A percentile compares a stretch with the other conserved stretches of the same genome.
These are phyloP conservation scores for Colletotrichum gigasporum DNA, from an alignment of 2,329 filamentous ascomycete species.

Conservation along the genomic window DNA sequence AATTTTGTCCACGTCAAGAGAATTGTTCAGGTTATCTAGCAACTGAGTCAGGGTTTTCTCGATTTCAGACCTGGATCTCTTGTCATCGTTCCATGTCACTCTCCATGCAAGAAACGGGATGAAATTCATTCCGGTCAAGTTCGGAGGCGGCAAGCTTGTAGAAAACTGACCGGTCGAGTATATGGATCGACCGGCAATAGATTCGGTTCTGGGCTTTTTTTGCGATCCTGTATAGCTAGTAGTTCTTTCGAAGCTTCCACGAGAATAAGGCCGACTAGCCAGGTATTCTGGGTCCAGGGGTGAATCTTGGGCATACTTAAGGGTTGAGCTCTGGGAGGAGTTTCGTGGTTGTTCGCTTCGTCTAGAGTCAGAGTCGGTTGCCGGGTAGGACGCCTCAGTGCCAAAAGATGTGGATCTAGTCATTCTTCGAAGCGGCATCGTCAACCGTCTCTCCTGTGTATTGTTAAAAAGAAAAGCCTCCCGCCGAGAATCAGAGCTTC, in stretches of 20 bases:
- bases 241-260: neutral
- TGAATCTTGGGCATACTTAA: neutral
- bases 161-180: neutral
- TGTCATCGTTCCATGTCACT: conserved; percentile 3
- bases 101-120: conserved; percentile 5
- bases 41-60: neutral
- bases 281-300: neutral
- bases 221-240: neutral
- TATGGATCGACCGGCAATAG: neutral
- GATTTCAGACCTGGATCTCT: neutral
- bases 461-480: neutral
- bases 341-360: neutral
- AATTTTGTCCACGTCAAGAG: neutral
- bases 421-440: neutral
- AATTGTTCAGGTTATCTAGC: neutral
- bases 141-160: neutral
- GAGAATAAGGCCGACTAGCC: no score
- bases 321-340: neutral
- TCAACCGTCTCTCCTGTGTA: neutral
- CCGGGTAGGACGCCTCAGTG: neutral
- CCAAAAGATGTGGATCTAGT: neutral
- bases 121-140: neutral
- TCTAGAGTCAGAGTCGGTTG: neutral
- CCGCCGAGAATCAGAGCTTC: neutral
- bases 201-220: neutral